These are phyloP conservation scores for Mortierella sp. DNA, from an alignment of 371 early-diverging fungal species.

Conservation along the genomic window DNA sequence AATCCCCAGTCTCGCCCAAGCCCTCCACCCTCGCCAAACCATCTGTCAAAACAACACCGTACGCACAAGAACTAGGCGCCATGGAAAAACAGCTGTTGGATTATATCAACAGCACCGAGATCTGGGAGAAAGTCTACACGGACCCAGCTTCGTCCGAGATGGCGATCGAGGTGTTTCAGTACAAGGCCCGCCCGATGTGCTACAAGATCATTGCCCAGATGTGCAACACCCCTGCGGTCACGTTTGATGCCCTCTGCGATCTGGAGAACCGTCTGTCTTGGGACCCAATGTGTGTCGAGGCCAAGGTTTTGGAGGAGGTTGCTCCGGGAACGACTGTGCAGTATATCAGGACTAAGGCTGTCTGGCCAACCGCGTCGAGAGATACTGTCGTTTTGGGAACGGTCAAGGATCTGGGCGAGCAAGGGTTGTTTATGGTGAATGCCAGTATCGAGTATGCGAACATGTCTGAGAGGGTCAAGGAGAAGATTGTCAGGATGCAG, in stretches of 20 bases:
- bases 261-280: constrained; percentile 61
- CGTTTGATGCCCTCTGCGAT: constrained; percentile 68
- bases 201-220: constrained; percentile 62
- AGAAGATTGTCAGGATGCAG: constrained; percentile 66
- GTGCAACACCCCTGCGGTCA: constrained; percentile 57
- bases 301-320: constrained; percentile 54
- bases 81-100: constrained; percentile 51
- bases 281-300: constrained; percentile 68
- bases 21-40: not conserved
- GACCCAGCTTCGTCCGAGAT: constrained; percentile 38
- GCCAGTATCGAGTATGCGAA: constrained; percentile 59
- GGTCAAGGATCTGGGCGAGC: constrained; percentile 41
- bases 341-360: constrained; percentile 65
- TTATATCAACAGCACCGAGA: constrained; percentile 42
- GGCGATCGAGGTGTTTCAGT: constrained; percentile 61
- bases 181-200: constrained; percentile 60
- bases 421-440: constrained; percentile 59
- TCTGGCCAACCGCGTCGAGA: constrained; percentile 72
- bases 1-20: not conserved
- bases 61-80: constrained; percentile 30
- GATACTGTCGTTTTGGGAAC: constrained; percentile 67
- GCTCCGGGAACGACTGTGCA: constrained; percentile 59
- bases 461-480: constrained; percentile 56
- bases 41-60: constrained; percentile 9
- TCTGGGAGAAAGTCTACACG: constrained; percentile 58